Percentiles rank a stretch among this genome's conserved stretches.
These are phyloP conservation scores for Nakazawaea peltata DNA, from an alignment of 805 yeast genomes.

Conservation along the genomic window DNA sequence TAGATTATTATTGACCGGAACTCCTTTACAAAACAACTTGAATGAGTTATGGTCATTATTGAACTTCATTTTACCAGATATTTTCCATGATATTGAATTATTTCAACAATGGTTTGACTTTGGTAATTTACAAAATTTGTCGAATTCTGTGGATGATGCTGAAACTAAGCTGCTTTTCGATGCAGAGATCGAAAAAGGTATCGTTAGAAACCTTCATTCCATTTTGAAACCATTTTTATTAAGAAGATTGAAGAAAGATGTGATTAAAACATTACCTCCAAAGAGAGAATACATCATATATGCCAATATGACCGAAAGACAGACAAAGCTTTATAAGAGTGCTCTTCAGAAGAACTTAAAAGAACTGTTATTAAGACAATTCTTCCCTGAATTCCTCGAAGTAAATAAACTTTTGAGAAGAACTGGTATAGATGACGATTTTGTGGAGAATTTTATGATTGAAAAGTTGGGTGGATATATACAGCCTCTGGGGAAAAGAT, in stretches of 20 bases:
- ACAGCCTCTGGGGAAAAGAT: not conserved
- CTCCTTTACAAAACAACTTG: conserved; percentile 89
- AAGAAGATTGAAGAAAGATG: conserved; percentile 73
- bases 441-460: conserved; percentile 32
- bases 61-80: conserved; percentile 87
- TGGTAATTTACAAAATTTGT: conserved; percentile 40
- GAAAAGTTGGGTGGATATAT: not conserved
- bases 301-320: conserved; percentile 56
- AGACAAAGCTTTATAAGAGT: conserved; percentile 51
- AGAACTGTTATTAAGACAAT: conserved; percentile 33
- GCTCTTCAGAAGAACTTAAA: conserved; percentile 39
- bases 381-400: conserved; percentile 43
- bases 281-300: conserved; percentile 85
- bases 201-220: conserved; percentile 75
- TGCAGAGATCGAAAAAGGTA: conserved; percentile 45
- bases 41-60: conserved; percentile 88
- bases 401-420: conserved; percentile 23
- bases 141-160: conserved; percentile 24
- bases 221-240: conserved; percentile 83
- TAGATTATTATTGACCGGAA: conserved; percentile 83
- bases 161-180: conserved; percentile 47
- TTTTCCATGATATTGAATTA: conserved; percentile 80
- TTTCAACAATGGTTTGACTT: conserved; percentile 95
- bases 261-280: conserved; percentile 65
- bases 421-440: conserved; percentile 12